These are phyloP conservation scores for Boletus bicolor DNA, from an alignment of 768 basidiomycete species.

Conservation along the genomic window DNA sequence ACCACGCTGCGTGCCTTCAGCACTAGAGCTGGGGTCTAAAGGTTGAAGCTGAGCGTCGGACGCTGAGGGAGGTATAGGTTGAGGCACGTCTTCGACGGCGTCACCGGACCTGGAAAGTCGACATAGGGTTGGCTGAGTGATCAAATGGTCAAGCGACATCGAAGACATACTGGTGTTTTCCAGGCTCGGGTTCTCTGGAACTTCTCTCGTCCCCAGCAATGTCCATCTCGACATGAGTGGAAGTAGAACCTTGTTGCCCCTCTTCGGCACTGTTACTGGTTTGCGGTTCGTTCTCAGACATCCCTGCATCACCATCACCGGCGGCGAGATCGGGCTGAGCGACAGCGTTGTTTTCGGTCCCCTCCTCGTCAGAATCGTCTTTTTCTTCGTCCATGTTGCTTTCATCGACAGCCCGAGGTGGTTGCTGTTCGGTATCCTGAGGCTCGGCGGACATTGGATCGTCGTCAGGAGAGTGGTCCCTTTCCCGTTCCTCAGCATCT, in stretches of 20 bases:
- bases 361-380: slow-evolving; percentile 31
- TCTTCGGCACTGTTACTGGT: slow-evolving; percentile 18
- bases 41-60: slow-evolving; percentile 8
- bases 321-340: slow-evolving; percentile 37
- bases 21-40: slow-evolving; percentile 32
- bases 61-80: not conserved
- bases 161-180: slow-evolving; percentile 16
- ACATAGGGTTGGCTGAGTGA: not conserved
- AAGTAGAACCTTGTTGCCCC: slow-evolving; percentile 20
- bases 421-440: slow-evolving; percentile 22
- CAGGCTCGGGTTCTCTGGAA: slow-evolving; percentile 21
- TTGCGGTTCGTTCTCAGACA: slow-evolving; percentile 15
- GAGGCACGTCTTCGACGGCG: slow-evolving; percentile 8
- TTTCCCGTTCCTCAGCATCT: slow-evolving; percentile 2
- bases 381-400: slow-evolving; percentile 20
- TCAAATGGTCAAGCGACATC: not conserved
- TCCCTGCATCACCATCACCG: slow-evolving; percentile 25
- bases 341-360: slow-evolving; percentile 24
- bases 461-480: slow-evolving; percentile 11
- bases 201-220: slow-evolving; percentile 18
- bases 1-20: slow-evolving; percentile 47
- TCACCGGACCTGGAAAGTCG: slow-evolving; percentile 12
- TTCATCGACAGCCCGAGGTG: slow-evolving; percentile 17
- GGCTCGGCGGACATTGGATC: slow-evolving; percentile 24
- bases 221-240: slow-evolving; percentile 12